Evolutionary conservation across 176 grass and related monocot species (phyloP), one percentile per base, ranked within the genome.

Genomic region (Carex kokanica): DNA sequence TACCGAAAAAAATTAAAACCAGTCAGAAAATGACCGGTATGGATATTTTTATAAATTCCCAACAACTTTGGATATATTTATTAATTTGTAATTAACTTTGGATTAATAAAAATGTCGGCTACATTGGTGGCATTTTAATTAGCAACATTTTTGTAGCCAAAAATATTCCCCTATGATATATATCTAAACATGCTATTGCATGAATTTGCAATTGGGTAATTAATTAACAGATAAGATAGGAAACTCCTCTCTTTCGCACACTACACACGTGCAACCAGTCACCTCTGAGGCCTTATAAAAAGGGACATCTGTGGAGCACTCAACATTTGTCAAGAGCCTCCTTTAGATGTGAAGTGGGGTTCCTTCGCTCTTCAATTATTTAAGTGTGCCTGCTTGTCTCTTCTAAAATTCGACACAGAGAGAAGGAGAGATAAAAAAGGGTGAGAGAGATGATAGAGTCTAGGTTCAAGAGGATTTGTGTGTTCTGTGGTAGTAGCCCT

Each of bases 401-500:
- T 71, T 74, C 45, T 74, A 47, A 77, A 54, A 77, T 8, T 56
- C 51, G 64, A 71, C 8, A 71, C 38, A 71, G 59, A 69, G 72
- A 86, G 18, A 83, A 4, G 6, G 17, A 3, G 0, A 12, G 13
- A 38, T 34, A 0, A 55, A 54, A 79, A 60, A 15, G 59, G 27
- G 75, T 64, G 29, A 47, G 61, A 72, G 78, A 88, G 34, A 86
- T 88, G 86, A 91, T 77, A 79, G 87, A 87, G 68, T 93, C 96
- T 34, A 91, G 93, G 89, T 98, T 98, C 89, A 95, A 90, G 81
- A 91, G 93, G 69, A 95, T 99, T 81, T 99, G 97, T 74, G 97
- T 99, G 34, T 99, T 99, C 88, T 99, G 97, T 54, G 97, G 97
- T 41, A 99, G 97, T 84, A 95, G 93, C 88, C 89, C 93, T 78